Percentiles rank a stretch among this genome's conserved stretches.
phyloP scores from a whole-genome alignment of 805 yeast species.

The Candida arabinofermentans region DNA sequence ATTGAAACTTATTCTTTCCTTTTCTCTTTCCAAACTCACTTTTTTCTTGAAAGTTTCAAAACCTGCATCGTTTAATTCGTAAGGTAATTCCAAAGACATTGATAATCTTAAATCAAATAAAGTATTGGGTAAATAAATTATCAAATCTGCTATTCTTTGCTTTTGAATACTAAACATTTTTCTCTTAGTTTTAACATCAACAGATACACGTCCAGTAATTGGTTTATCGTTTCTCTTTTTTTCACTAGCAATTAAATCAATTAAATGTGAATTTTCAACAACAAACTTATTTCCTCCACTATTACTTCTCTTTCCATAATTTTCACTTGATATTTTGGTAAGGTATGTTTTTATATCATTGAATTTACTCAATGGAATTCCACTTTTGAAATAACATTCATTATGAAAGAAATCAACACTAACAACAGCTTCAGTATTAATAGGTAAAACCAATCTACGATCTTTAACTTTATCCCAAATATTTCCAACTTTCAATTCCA shows the following conservation, averaged over 20 bases:
- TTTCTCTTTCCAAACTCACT: constrained; percentile 54
- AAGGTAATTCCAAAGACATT: constrained; percentile 73
- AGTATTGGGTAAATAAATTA: constrained; percentile 70
- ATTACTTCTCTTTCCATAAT: constrained; percentile 1
- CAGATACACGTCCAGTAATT: constrained; percentile 58
- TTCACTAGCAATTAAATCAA: constrained; percentile 61
- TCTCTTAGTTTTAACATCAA: constrained; percentile 65
- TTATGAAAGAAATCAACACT: constrained; percentile 45
- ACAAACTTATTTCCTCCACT: constrained; percentile 43
- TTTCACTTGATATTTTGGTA: constrained; percentile 44
- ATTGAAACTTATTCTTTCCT: constrained; percentile 68
- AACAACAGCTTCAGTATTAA: constrained; percentile 63
- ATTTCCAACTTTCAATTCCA: constrained; percentile 72
- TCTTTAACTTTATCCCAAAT: constrained; percentile 63
- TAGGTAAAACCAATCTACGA: constrained; percentile 58
- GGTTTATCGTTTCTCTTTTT: constrained; percentile 64
- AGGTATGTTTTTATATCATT: constrained; percentile 52
- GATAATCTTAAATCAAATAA: constrained; percentile 75
- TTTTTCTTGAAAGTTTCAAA: constrained; percentile 49
- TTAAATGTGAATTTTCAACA: constrained; percentile 55
- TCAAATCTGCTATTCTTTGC: constrained; percentile 66
- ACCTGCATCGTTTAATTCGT: constrained; percentile 47
- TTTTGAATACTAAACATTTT: constrained; percentile 67
- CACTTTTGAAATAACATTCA: constrained; percentile 58
- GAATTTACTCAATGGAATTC: constrained; percentile 60